phyloP scores from a whole-genome alignment of 2,329 filamentous ascomycete genomes.

The Scolecobasidium constrictum region DNA sequence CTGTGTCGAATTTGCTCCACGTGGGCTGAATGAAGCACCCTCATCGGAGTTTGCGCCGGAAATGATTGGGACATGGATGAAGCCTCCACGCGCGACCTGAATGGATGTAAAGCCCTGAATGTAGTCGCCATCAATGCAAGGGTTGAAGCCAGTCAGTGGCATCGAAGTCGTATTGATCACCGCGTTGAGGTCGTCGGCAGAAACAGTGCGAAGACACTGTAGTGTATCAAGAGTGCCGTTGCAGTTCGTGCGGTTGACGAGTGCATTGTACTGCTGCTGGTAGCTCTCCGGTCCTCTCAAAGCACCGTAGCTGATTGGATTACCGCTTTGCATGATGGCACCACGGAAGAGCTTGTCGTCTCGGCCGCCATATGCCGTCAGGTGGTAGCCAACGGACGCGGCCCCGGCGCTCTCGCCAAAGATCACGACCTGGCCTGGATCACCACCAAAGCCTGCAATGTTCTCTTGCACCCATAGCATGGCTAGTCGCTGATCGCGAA shows the following conservation, averaged over 20 bases:
- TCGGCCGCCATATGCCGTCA: constrained; percentile 37
- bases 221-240: constrained; percentile 17
- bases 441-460: constrained; percentile 31
- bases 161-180: constrained; percentile 35
- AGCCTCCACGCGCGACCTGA: constrained; percentile 46
- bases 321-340: constrained; percentile 35
- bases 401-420: constrained; percentile 35
- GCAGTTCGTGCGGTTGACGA: constrained; percentile 52
- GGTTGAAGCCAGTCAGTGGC: constrained; percentile 14
- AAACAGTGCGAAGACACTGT: constrained; percentile 44
- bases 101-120: constrained; percentile 40
- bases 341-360: constrained; percentile 37
- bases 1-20: constrained; percentile 43
- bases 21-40: constrained; percentile 45
- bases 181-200: constrained; percentile 48
- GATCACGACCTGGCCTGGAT: constrained; percentile 32
- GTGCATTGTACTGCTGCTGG: constrained; percentile 52
- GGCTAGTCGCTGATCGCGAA: constrained; percentile 32
- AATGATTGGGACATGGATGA: constrained; percentile 54
- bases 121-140: constrained; percentile 46
- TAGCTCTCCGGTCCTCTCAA: constrained; percentile 16
- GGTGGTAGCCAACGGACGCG: constrained; percentile 31
- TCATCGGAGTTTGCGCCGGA: constrained; percentile 57
- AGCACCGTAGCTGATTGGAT: constrained; percentile 21
- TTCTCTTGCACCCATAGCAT: constrained; percentile 35